Percentiles rank a stretch among this genome's conserved stretches.
Conservation (phyloP, 306 rosid genomes). For the Cicer chorassanicum region DNA sequence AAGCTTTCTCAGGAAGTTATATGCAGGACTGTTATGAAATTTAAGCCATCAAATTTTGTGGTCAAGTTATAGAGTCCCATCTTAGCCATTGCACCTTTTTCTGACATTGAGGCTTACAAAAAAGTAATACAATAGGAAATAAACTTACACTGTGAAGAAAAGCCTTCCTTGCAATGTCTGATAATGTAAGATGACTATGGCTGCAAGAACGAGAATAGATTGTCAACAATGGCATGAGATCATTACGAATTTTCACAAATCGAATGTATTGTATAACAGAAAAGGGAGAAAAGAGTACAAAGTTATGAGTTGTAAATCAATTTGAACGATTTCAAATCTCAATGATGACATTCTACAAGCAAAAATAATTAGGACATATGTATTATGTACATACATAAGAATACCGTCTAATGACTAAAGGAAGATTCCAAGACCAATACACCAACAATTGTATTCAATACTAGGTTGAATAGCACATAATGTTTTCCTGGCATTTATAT, state of each 20-base stretch:
- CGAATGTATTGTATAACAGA: constrained; percentile 21
- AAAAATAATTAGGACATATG: background rate
- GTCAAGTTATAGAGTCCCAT: constrained; percentile 25
- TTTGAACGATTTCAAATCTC: constrained; percentile 17
- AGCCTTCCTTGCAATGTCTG: constrained; percentile 97
- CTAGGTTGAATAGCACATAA: background rate
- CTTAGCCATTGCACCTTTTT: constrained; percentile 22
- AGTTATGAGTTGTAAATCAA: constrained; percentile 22
- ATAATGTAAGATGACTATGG: constrained; percentile 77
- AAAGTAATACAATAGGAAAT: constrained; percentile 33
- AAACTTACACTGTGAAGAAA: constrained; percentile 91
- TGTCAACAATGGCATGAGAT: constrained; percentile 40
- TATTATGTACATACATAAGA: background rate
- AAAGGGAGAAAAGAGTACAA: constrained; percentile 1
- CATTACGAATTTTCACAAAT: constrained; percentile 26
- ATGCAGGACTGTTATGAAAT: constrained; percentile 15
- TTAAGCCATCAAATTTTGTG: constrained; percentile 38
- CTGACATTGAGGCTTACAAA: constrained; percentile 14
- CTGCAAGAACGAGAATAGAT: constrained; percentile 55
- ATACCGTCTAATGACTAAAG: background rate
- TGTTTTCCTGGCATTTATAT: background rate
- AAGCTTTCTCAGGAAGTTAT: constrained; percentile 24
- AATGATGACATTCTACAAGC: background rate
- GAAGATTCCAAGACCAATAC: background rate
- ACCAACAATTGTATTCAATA: background rate